Evolutionary conservation across 305 asterid genomes (phyloP).

Genomic region (Rubia peregrina): DNA sequence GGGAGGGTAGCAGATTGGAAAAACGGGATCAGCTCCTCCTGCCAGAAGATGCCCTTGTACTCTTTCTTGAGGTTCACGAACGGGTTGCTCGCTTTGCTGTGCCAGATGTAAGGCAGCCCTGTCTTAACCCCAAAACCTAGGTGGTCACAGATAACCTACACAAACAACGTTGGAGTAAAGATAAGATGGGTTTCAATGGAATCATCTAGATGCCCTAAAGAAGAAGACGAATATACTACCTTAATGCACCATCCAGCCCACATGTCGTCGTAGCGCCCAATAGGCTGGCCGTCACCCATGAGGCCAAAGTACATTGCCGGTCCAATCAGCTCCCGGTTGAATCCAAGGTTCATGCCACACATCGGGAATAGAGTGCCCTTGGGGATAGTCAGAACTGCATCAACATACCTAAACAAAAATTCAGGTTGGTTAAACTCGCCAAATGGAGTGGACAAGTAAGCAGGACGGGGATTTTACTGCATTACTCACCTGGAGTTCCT

Average conservation of each 20-base stretch:
- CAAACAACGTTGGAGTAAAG: background rate
- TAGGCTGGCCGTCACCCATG: constrained; percentile 87
- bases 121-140: constrained; percentile 66
- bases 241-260: constrained; percentile 88
- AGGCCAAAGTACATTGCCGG: constrained; percentile 84
- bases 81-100: constrained; percentile 79
- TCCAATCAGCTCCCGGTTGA: constrained; percentile 63
- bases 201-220: background rate
- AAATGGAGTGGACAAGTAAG: background rate
- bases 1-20: constrained; percentile 54
- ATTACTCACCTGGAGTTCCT: constrained; percentile 48
- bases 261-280: constrained; percentile 79
- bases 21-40: constrained; percentile 71
- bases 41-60: constrained; percentile 84
- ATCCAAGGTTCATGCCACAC: constrained; percentile 76
- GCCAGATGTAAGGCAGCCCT: constrained; percentile 82
- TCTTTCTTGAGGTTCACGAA: constrained; percentile 75
- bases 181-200: background rate
- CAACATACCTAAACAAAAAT: constrained; percentile 46
- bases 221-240: constrained; percentile 27
- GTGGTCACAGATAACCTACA: constrained; percentile 67
- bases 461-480: background rate
- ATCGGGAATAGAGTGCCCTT: constrained; percentile 77
- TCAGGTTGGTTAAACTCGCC: background rate
- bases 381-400: constrained; percentile 63